Base-by-base conservation (phyloP, 768 basidiomycete species). In the Amanita molliuscula region DNA sequence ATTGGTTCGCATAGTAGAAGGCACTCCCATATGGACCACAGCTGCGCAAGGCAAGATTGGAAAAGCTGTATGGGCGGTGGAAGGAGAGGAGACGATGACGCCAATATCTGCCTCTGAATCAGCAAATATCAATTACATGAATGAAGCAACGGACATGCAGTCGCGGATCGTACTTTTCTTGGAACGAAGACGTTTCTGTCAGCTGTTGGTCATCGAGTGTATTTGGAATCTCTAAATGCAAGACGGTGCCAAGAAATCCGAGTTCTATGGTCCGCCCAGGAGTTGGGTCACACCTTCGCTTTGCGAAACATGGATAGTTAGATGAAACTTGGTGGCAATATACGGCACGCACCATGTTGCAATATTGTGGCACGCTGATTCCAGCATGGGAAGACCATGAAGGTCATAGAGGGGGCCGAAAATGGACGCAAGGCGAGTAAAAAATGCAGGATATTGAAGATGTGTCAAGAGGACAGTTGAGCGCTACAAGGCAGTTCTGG, bases 21-120 rank as follows among this genome's bases (percentile, higher is more conserved):
- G 48, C 93, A 93, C 65, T 99, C 95, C 95, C 95, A 99, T 47
- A 85, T 74, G 4, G 88, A 85, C 87, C 85, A 88, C 21, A 88
- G 62, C 55, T 86, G 76, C 2, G 81, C 62, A 23, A 86, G 56
- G 13, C 76, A 75, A 0, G 82, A 77, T 57, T 84, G 82, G 53
- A 87, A 82, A 6, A 81, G 69, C 8, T 71, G 62, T 47, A 84
- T 57, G 11, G 81, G 80, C 11, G 78, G 76, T 20, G 79, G 81
- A 33, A 71, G 55, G 20, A 80, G 70, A 0, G 83, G 76, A 7
- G 79, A 68, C 2, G 80, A 70, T 0, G 81, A 79, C 0, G 86
- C 86, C 10, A 88, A 68, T 38, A 91, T 78, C 82, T 90, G 59
- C 6, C 2, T 15, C 11, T 33, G 23, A 34, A 20, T 44, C 23